Evolutionary conservation across 2,329 filamentous ascomycete genomes (phyloP), one percentile per base, ranked within the genome.

Genomic region (Fusarium goolgardi): DNA sequence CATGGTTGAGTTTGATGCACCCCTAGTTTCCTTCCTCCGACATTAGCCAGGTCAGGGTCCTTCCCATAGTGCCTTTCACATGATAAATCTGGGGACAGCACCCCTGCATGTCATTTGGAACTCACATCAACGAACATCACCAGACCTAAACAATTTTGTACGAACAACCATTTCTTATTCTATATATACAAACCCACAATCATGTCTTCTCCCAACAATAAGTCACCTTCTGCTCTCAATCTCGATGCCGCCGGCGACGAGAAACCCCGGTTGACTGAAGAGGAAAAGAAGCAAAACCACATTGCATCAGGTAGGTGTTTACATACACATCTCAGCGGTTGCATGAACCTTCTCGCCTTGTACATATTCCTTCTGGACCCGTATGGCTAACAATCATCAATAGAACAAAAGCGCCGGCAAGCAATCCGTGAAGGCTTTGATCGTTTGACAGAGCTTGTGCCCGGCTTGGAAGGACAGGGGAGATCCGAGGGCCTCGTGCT

Each of bases 401-500:
- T 58, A 82, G 80, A 84, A 74, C 77, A 83, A 70, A 82, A 84
- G 69, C 77, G 82, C 37, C 76, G 82, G 31, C 77, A 82, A 62
- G 91, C 91, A 16, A 97, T 97, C 69, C 86, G 94, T 46, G 89
- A 92, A 60, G 92, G 91, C 58, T 97, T 96, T 77, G 93, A 97
- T 77, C 86, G 89, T 34, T 85, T 97, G 27, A 92, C 92, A 18
- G 87, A 90, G 54, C 84, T 96, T 32, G 92, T 97, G 1, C 94
- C 94, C 0, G 93, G 92, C 1, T 84, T 96, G 54, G 87, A 92
- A 72, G 94, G 94, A 1, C 91, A 94, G 74, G 94, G 91, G 2
- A 88, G 93, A 45, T 96, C 92, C 67, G 94, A 97, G 78, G 92
- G 92, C 29, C 84, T 93, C 20, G 93, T 97, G n/a, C 83, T 97